Evolutionary conservation across 768 basidiomycete species (phyloP), one percentile per base, ranked within the genome.

Genomic region (Trametes villosa): DNA sequence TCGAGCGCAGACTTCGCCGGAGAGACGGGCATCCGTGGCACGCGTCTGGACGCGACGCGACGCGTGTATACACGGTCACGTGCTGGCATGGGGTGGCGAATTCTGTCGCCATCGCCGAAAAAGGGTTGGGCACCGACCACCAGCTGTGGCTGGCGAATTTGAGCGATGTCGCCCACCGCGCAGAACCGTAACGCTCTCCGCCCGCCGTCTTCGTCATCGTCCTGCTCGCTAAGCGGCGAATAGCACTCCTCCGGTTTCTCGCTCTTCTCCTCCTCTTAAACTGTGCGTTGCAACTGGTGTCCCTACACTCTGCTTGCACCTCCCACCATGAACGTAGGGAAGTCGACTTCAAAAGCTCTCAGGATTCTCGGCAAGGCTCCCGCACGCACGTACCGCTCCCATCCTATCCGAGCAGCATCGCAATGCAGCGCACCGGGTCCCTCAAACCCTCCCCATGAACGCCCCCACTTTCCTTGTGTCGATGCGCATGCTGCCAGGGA

Each of bases 401-500:
- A 45, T 40, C 41, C 62, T 4, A 31, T 53, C 29, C 63, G 58
- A 4, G 49, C 63, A 31, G 63, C 59, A 27, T 56, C 58, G 8
- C 59, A 59, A 38, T 64, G 63, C 40, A 40, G 57, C 31, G 41
- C 53, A 9, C 53, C 62, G 3, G 57, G 47, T 15, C 45, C 63
- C 33, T 63, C 62, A 15, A 49, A 17, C 30, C 26, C 46, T 29
- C 60, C 56, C 31, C 54, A 58, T 9, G 67, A 67, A 24, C 61
- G 64, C 5, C 77, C 78, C 2, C 69, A 72, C 2, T 94, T 76
- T 82, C 79, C 92, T 6, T 94, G 92, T 65, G 91, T 94, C 20
- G 91, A 93, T 57, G 90, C 90, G 1, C 92, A 94, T 64, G 86
- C 88, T 4, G 80, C 79, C 4, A 81, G 92, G 11, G 84, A 89